Percentiles rank a stretch among this genome's conserved stretches.
phyloP scores from a whole-genome alignment of 345 rosid genomes.

The Sisymbrium irio region DNA sequence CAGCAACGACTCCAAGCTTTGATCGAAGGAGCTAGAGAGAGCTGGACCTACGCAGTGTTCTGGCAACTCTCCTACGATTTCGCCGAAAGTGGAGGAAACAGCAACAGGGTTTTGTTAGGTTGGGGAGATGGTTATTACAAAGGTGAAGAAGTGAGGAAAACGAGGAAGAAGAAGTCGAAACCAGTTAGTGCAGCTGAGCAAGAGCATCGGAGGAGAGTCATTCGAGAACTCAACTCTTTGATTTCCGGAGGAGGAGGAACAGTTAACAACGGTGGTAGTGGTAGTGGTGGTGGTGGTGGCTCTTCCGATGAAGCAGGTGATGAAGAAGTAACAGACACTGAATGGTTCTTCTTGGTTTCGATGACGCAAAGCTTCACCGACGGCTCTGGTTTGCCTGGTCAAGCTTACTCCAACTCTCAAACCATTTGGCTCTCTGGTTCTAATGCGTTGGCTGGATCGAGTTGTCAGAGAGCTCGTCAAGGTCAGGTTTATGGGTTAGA shows the following conservation, averaged over 20 bases:
- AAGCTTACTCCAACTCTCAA: constrained; percentile 49
- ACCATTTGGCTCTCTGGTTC: constrained; percentile 72
- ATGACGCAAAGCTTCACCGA: constrained; percentile 80
- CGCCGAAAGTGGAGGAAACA: constrained; percentile 36
- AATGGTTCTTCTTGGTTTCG: constrained; percentile 91
- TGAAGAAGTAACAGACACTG: constrained; percentile 90
- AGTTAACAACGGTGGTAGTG: constrained; percentile 26
- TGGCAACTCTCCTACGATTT: constrained; percentile 80
- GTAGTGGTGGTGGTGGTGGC: too few relatives aligned
- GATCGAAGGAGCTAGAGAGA: constrained; percentile 63
- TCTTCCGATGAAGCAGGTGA: constrained; percentile 53
- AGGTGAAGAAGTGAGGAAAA: constrained; percentile 75
- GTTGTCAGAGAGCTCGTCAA: constrained; percentile 71
- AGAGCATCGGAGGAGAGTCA: constrained; percentile 73
- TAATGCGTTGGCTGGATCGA: constrained; percentile 54
- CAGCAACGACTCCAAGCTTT: constrained; percentile 86
- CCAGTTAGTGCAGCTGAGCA: constrained; percentile 49
- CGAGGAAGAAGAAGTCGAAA: constrained; percentile 32
- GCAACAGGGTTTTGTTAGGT: constrained; percentile 44
- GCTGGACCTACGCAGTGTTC: constrained; percentile 94
- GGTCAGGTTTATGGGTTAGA: constrained; percentile 73
- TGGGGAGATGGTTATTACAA: constrained; percentile 98
- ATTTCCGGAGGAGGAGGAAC: constrained; percentile 56
- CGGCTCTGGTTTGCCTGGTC: constrained; percentile 77
- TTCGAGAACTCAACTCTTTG: constrained; percentile 77